Base-by-base conservation (phyloP, 2,329 filamentous ascomycete species). In the Penicillium sp. region DNA sequence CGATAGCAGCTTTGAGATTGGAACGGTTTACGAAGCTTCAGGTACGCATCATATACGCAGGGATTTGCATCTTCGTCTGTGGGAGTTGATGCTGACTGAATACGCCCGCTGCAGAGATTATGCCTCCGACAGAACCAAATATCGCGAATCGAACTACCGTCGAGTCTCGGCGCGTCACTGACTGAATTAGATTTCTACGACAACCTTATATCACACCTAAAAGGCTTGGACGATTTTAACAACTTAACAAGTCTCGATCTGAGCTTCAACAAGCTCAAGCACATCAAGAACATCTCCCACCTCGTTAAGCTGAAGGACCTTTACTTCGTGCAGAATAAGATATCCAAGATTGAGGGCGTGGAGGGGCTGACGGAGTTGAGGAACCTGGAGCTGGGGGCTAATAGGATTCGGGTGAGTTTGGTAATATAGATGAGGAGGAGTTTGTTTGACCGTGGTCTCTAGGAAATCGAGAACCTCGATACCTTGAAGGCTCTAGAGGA, bases 251-350 rank as follows among this genome's bases (percentile, higher is more conserved):
- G 83, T 60, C 86, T 99, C 58, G 95, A 99, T 75, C 84, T 99
- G 56, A 96, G 91, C 77, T 99, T 97, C 86, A 99, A 99, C 83
- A 98, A 98, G 83, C 94, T 99, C 82, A 97, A 97, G 77, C 93
- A 97, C 79, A 96, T 99, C 82, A 97, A 96, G 79, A 88, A 94
- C 71, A 82, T 98, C 67, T 85, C 85, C 62, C 90, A 94, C 71
- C 81, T 99, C 62, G 89, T 82, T 23, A 85, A 92, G 58, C 85
- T 98, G 61, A 90, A 85, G 65, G 92, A 98, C 69, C 76, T 99
- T 3, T 99, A 91, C 76, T 91, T 99, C 70, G 92, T 98, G 54
- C 92, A 96, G 74, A 98, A 99, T 80, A 95, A 95, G 77, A 96
- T 99, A 74, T 85, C 86, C 67, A 88, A 84, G 59, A 97, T 99